Base-by-base conservation (phyloP, 306 rosid genomes). In the Medicago ruthenica region DNA sequence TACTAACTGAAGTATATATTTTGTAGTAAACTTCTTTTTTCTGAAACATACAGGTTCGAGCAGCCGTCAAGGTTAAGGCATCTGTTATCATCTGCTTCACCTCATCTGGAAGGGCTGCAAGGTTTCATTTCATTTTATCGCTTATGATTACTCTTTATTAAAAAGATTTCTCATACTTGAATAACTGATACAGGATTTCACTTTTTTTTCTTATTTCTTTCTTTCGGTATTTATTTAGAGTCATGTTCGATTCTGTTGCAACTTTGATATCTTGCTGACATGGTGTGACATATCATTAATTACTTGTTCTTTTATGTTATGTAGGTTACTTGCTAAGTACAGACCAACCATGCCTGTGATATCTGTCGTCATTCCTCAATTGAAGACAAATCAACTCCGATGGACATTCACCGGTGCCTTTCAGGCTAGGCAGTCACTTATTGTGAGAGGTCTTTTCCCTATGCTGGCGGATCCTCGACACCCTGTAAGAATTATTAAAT, bases 41-140 rank as follows among this genome's bases (percentile, higher is more conserved):
- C 36, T 24, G 69, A 79, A 83, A 74, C 70, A 69, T 79, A 7
- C 82, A 94, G 98, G 98, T 94, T 47, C 88, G 96, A 59, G 97
- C 98, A 20, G 98, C 98, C 73, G 90, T 94, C 80, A 90, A 94
- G 91, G 98, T 94, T 86, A 94, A 79, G 84, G 98, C 98, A 9
- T 94, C 97, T 22, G 88, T 82, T 67, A 91, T 94, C 71, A 91
- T 94, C 74, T 94, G 98, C 87, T 94, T 94, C 85, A 94, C 98
- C 75, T 94, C 97, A 61, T 94, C 98, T 48, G 98, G 98, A 86
- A 85, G 98, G 81, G 96, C 98, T 82, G 96, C 98, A 75, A 91
- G 98, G 98, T 94, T 79, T 51, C 12, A 51, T 70, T 58, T 63
- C 17, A 48, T 14, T 48, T 0, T 16, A 48, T 48, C 8, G 11